Evolutionary conservation across 2,329 filamentous ascomycete species (phyloP), one percentile per base, ranked within the genome.

Genomic region (Colletotrichum cordylinicola): DNA sequence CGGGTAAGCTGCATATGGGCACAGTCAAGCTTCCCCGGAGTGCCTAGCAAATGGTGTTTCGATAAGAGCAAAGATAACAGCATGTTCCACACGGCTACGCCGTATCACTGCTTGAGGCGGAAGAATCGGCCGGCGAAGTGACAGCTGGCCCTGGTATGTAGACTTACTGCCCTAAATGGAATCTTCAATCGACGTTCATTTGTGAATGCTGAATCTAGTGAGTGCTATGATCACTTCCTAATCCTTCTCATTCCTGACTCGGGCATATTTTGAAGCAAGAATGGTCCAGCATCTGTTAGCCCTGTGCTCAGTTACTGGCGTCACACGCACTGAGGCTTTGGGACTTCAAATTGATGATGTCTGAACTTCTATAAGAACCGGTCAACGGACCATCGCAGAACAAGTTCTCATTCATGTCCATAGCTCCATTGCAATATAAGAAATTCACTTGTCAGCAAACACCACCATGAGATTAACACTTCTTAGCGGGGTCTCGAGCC

Each of bases 291-390:
- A 3, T 4, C 18, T 2, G 8, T 33, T 3, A 6, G 8, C 18
- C 39, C 39, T 43, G 18, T 18, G 3, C 9, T 9, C 29, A 31
- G 31, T 33, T 33, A 9, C 10, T 2, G 12, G n/a, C 33, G 43
- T 21, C n/a, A 21, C 0, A 13, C 7, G 0, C n/a, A 5, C 43
- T 21, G 0, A 6, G n/a, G n/a, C 10, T 8, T 1, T 8, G n/a
- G 7, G 18, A 52, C 1, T 52, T 8, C 7, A 1, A 52, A 48
- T 5, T 48, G 39, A 6, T 12, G 3, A 48, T 48, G 18, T 6
- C n/a, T 52, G 6, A 2, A 52, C 1, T 13, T 21, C 10, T 52
- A 52, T 52, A 21, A 52, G 43, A 52, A 8, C 3, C 6, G 0
- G 13, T 0, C 6, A 8, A 8, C 2, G 0, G 10, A 10, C 13